Evolutionary conservation across 768 basidiomycete species (phyloP).

Genomic region (Trametopsis cervina): DNA sequence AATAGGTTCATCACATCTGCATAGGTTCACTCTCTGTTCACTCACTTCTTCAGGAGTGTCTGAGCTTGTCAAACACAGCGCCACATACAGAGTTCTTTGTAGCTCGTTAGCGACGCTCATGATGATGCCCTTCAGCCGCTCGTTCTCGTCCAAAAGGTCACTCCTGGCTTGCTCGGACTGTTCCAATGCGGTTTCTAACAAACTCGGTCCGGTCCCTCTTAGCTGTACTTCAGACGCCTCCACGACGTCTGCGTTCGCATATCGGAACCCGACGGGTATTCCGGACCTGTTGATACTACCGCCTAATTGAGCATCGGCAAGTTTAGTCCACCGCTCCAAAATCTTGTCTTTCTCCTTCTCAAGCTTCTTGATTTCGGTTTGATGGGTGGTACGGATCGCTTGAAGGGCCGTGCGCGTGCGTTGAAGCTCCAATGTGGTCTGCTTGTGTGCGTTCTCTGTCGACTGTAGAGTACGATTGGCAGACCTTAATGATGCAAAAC

Average conservation of each 20-base stretch:
- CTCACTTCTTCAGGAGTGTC: slow-evolving; percentile 44
- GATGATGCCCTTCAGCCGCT: slow-evolving; percentile 50
- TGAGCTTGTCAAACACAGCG: slow-evolving; percentile 28
- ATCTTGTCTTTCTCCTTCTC: slow-evolving; percentile 77
- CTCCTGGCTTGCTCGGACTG: slow-evolving; percentile 64
- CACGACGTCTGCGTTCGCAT: slow-evolving; percentile 19
- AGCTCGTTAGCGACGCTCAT: slow-evolving; percentile 61
- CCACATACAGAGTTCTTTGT: slow-evolving; percentile 46
- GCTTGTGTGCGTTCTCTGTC: slow-evolving; percentile 62
- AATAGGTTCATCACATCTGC: no score
- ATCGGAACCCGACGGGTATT: slow-evolving; percentile 36
- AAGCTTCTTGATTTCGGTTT: slow-evolving; percentile 69
- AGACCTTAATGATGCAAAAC: slow-evolving; percentile 27
- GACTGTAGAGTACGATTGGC: slow-evolving; percentile 47
- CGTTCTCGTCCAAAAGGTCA: slow-evolving; percentile 59
- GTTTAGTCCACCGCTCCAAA: slow-evolving; percentile 66
- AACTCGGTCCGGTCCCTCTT: slow-evolving; percentile 43
- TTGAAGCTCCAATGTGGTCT: slow-evolving; percentile 62
- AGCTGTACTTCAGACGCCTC: slow-evolving; percentile 41
- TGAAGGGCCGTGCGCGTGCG: slow-evolving; percentile 66
- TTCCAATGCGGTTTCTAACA: slow-evolving; percentile 61
- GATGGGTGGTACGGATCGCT: slow-evolving; percentile 59
- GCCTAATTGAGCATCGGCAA: slow-evolving; percentile 54
- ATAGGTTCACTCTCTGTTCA: no score
- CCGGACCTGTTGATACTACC: slow-evolving; percentile 33